Conservation (phyloP, 2,329 filamentous ascomycete genomes). For the Clarireedia homoeocarpa region DNA sequence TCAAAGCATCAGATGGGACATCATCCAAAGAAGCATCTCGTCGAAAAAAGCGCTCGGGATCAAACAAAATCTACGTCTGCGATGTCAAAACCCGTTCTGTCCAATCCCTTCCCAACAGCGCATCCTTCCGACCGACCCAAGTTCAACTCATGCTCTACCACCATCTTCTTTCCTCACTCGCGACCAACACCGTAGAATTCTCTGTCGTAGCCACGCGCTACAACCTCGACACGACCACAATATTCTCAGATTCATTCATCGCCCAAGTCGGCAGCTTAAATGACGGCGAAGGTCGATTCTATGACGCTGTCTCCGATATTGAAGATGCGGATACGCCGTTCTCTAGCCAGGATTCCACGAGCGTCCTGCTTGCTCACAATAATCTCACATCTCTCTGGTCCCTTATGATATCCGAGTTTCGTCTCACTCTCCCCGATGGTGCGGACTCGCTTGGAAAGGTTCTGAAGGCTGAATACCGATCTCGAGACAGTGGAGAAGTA, state of each 20-base stretch:
- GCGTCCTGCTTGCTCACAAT: conserved; percentile 47
- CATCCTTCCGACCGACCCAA: conserved; percentile 64
- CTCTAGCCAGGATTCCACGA: conserved; percentile 27
- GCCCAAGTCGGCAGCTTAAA: conserved; percentile 64
- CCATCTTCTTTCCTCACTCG: conserved; percentile 70
- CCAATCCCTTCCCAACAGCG: conserved; percentile 50
- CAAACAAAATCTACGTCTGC: conserved; percentile 58
- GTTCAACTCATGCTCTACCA: conserved; percentile 91
- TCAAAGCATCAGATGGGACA: conserved; percentile 15
- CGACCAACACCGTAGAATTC: conserved; percentile 62
- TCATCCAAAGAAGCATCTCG: conserved; percentile 16
- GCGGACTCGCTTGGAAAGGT: conserved; percentile 46
- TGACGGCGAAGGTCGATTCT: conserved; percentile 42
- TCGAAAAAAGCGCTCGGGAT: conserved; percentile 8
- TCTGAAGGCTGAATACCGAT: conserved; percentile 48
- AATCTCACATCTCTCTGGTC: conserved; percentile 52
- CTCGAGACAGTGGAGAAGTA: conserved; percentile 37
- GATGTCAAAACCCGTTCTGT: conserved; percentile 81
- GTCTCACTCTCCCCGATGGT: conserved; percentile 38
- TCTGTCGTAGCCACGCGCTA: conserved; percentile 64
- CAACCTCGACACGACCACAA: conserved; percentile 51
- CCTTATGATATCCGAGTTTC: conserved; percentile 54
- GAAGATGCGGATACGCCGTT: conserved; percentile 11
- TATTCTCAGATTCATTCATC: conserved; percentile 75
- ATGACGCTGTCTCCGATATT: conserved; percentile 35